Base-by-base conservation (phyloP, 2,329 filamentous ascomycete species). In the Zasmidium citrigriseum region DNA sequence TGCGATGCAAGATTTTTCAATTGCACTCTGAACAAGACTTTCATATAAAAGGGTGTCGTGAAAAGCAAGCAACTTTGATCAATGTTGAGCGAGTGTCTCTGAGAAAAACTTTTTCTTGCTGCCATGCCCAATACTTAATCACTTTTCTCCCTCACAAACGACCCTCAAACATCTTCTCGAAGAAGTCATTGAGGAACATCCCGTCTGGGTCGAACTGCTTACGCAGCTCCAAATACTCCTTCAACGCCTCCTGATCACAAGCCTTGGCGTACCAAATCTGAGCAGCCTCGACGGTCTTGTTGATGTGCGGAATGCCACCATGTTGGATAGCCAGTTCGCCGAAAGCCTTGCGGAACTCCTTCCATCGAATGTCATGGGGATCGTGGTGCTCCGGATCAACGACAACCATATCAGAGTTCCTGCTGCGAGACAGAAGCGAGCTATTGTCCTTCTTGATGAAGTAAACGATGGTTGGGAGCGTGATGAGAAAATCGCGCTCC, bases 121-220 rank as follows among this genome's bases (percentile, higher is more conserved):
- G n/a, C n/a, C n/a, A n/a, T n/a, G n/a, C n/a, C n/a, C n/a, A n/a
- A 14, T 77, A 64, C 54, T 80, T 79, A 1, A 80, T 77, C 1
- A 78, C 9, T 20, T 41, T 46, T 20, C n/a, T 46, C 12, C 41
- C 41, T 46, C 16, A n/a, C 41, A 46, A 46, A 12, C 4, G 16
- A 7, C 41, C 41, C 9, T 9, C 41, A 20, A 46, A 46, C 9
- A 46, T n/a, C 41, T 46, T 46, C 41, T 46, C 41, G 16, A 46
- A 46, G 41, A 11, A 46, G 7, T 46, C 41, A 20, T 46, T 46
- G n/a, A 46, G 22, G 41, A 46, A 46, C 41, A 46, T 46, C n/a
- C 41, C 41, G 22, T 46, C 41, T 7, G 41, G 41, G 16, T 46
- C 41, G 16, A 46, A 46, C 41, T 46, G 41, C 41, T 46, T 46